A percentile compares a stretch with the other conserved stretches of the same genome.
These are phyloP conservation scores for Mycothermus thermophilus DNA, from an alignment of 495 filamentous ascomycete species.

Conservation along the genomic window DNA sequence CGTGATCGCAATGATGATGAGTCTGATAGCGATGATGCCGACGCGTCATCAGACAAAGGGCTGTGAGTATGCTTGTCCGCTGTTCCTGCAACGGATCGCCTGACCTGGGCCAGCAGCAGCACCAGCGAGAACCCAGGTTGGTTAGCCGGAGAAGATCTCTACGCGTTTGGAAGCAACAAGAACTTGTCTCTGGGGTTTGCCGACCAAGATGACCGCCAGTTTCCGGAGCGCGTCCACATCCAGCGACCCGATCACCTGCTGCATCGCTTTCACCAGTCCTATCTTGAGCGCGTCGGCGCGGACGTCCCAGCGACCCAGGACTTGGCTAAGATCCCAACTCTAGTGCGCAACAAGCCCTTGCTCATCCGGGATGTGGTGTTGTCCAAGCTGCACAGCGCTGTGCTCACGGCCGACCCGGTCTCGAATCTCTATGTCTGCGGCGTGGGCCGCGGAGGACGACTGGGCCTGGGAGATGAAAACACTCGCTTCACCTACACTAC, in stretches of 20 bases:
- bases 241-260: constrained; percentile 72
- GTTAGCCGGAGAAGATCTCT: constrained; percentile 84
- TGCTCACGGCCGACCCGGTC: constrained; percentile 79
- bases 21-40: constrained; percentile 28
- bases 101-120: too few relatives aligned
- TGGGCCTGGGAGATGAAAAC: constrained; percentile 79
- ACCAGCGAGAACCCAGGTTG: too few relatives aligned
- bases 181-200: constrained; percentile 86
- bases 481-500: constrained; percentile 75
- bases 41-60: constrained; percentile 10
- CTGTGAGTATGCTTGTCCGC: constrained; percentile 8
- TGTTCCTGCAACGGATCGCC: not conserved
- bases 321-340: constrained; percentile 44
- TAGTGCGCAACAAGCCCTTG: constrained; percentile 55
- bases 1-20: constrained; percentile 23
- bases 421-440: constrained; percentile 90
- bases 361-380: constrained; percentile 64
- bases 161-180: constrained; percentile 87
- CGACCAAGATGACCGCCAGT: constrained; percentile 86
- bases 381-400: constrained; percentile 83
- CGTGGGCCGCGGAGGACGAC: constrained; percentile 75
- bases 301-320: constrained; percentile 21
- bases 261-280: constrained; percentile 49
- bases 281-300: constrained; percentile 27
- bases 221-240: constrained; percentile 66